These are phyloP conservation scores for Penicillium angulare DNA, from an alignment of 495 filamentous ascomycete species.

Conservation along the genomic window DNA sequence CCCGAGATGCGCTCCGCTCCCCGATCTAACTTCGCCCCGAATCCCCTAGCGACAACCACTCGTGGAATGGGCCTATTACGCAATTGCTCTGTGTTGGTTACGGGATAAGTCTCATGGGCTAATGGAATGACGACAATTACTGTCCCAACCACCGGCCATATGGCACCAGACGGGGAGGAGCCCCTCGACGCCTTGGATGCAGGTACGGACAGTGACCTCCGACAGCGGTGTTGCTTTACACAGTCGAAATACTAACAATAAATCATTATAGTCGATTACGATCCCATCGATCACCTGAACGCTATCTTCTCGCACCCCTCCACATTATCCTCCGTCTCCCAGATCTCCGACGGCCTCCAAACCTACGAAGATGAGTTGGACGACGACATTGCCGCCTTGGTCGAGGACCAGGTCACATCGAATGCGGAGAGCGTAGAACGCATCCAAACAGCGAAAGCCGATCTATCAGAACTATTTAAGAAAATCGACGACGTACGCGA, in stretches of 20 bases:
- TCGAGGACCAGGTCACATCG: conserved; percentile 77
- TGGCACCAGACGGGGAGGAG: conserved; percentile 40
- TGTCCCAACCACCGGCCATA: conserved; percentile 34
- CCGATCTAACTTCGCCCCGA: conserved; percentile 4
- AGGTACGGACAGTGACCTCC: conserved; percentile 25
- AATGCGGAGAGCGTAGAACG: conserved; percentile 85
- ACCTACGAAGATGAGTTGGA: conserved; percentile 83
- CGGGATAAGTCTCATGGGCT: conserved; percentile 36
- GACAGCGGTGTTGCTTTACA: neutral
- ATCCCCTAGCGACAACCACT: conserved; percentile 1
- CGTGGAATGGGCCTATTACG: conserved; percentile 18
- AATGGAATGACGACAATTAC: conserved; percentile 43
- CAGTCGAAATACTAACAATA: conserved; percentile 16
- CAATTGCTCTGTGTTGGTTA: conserved; percentile 16
- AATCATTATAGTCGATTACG: conserved; percentile 71
- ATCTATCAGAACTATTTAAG: conserved; percentile 85
- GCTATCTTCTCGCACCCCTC: conserved; percentile 89
- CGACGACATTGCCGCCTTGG: conserved; percentile 70
- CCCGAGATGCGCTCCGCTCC: conserved; percentile 15
- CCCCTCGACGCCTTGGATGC: conserved; percentile 44
- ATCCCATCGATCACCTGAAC: conserved; percentile 92
- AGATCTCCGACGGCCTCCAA: conserved; percentile 68
- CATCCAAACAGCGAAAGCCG: conserved; percentile 85
- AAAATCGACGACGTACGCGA: conserved; percentile 94
- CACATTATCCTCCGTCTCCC: conserved; percentile 73